Evolutionary conservation across 83 land plant genomes (phyloP).

Genomic region (Diphasiastrum complanatum): DNA sequence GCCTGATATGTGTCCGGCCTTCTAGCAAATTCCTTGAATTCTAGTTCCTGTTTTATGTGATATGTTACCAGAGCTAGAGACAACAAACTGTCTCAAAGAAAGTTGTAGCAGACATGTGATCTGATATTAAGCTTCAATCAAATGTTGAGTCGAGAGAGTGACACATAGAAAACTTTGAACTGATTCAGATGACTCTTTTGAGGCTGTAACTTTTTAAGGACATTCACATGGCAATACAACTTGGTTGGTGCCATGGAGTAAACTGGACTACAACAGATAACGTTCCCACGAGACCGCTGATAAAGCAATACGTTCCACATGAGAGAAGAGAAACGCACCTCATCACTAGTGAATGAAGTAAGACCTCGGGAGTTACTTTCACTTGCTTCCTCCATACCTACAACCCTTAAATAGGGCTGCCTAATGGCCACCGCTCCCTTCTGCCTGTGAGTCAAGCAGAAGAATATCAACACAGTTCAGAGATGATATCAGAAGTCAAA

Average conservation of each 20-base stretch:
- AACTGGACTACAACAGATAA: too few relatives aligned
- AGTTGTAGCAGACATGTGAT: neutral
- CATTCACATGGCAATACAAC: neutral
- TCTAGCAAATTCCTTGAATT: slow-evolving; percentile 86
- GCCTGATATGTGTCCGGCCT: slow-evolving; percentile 58
- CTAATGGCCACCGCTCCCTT: slow-evolving; percentile 93
- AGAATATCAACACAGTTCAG: neutral
- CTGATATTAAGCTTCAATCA: neutral
- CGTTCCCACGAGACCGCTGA: too few relatives aligned
- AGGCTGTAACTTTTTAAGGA: neutral
- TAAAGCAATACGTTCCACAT: too few relatives aligned
- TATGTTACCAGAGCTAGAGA: too few relatives aligned
- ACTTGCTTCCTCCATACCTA: slow-evolving; percentile 77
- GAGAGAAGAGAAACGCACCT: slow-evolving; percentile 40
- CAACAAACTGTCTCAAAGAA: too few relatives aligned
- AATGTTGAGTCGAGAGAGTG: neutral
- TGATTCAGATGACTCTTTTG: neutral
- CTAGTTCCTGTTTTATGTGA: slow-evolving; percentile 75
- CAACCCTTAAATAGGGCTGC: slow-evolving; percentile 93
- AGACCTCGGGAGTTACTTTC: slow-evolving; percentile 61
- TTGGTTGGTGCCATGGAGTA: too few relatives aligned
- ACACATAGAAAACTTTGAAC: neutral
- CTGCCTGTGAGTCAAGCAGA: slow-evolving; percentile 41
- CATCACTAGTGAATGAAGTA: slow-evolving; percentile 57
- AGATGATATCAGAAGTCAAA: neutral